A percentile compares a stretch with the other conserved stretches of the same genome.
These are phyloP conservation scores for Monosporascus sp. DNA, from an alignment of 2,329 filamentous ascomycete species.

Conservation along the genomic window DNA sequence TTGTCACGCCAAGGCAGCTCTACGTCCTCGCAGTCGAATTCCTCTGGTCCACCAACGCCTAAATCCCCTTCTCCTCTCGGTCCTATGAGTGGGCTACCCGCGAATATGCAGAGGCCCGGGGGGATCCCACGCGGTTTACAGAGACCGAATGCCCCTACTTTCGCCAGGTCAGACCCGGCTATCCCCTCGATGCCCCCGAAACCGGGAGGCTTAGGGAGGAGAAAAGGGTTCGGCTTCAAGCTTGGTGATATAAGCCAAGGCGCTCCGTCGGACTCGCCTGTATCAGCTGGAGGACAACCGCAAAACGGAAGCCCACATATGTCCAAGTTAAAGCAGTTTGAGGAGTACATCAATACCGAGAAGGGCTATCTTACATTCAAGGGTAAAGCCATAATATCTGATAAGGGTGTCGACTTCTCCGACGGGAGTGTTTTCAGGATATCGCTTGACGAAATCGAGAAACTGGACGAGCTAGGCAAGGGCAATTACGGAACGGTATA, in stretches of 20 bases:
- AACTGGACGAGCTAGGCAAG: constrained; percentile 87
- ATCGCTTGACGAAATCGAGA: constrained; percentile 88
- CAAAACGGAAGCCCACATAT: constrained; percentile 33
- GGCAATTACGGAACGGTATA: constrained; percentile 98
- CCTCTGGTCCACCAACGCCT: constrained; percentile 25
- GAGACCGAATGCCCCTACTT: constrained; percentile 42
- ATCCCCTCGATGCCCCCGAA: constrained; percentile 30
- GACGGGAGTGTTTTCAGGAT: constrained; percentile 88
- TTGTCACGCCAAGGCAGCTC: constrained; percentile 39
- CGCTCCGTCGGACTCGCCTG: constrained; percentile 35
- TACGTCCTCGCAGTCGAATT: constrained; percentile 21
- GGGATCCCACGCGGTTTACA: constrained; percentile 24
- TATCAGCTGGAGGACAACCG: constrained; percentile 16
- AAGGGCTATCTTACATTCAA: constrained; percentile 89
- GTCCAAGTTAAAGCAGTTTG: constrained; percentile 54
- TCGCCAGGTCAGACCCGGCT: constrained; percentile 48
- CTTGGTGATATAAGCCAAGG: constrained; percentile 47
- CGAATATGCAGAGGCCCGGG: constrained; percentile 39
- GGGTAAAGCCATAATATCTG: constrained; percentile 84
- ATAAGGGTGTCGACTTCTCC: constrained; percentile 85
- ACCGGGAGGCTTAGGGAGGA: constrained; percentile 49
- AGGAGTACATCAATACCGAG: constrained; percentile 84
- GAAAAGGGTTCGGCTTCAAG: constrained; percentile 51
- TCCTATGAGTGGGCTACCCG: constrained; percentile 28
- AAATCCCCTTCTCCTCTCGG: constrained; percentile 22